Evolutionary conservation across 1,284 basidiomycete species (phyloP), one percentile per base, ranked within the genome.

Genomic region (Malassezia globosa): DNA sequence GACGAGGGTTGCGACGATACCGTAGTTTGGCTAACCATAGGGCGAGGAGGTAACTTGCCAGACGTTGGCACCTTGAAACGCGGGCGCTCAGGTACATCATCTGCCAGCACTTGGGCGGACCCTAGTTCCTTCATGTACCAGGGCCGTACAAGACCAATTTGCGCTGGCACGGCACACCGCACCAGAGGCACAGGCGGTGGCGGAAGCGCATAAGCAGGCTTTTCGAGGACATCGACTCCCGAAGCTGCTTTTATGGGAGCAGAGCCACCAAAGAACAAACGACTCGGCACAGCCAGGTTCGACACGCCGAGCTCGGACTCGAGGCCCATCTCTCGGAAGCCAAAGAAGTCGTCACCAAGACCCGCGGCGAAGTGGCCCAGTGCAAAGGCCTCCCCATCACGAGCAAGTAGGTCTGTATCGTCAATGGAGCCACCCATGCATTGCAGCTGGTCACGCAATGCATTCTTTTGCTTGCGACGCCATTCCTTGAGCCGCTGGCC

Each of bases 311-410:
- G 77, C 69, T 95, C 90, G 37, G 79, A 78, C 42, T 88, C 87
- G 48, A 96, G 85, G 18, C 90, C 90, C 35, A 90, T 74, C 66
- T 86, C 87, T 46, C 81, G 79, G 24, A 95, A 77, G 16, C 89
- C 90, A 26, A 96, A 80, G 73, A 89, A 94, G 72, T 96, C 90
- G 62, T 94, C 89, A 29, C 88, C 89, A 14, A 92, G 78, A 19
- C 82, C 78, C 46, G 87, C 85, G 0, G 87, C 83, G 71, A 90
- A 90, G 58, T 84, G 82, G 46, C 89, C 88, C 62, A 61, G 85
- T 77, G 64, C 82, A 75, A 63, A 79, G 80, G 64, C 83, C 46
- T 75, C 80, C 13, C 82, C 82, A 55, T 87, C 82, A 42, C 83
- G 82, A 33, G 84, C 84, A 68, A 92, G 87, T 46, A 92, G 76